Base-by-base conservation (phyloP, 108 stramenopile genomes). In the Cylindrotheca closterium region DNA sequence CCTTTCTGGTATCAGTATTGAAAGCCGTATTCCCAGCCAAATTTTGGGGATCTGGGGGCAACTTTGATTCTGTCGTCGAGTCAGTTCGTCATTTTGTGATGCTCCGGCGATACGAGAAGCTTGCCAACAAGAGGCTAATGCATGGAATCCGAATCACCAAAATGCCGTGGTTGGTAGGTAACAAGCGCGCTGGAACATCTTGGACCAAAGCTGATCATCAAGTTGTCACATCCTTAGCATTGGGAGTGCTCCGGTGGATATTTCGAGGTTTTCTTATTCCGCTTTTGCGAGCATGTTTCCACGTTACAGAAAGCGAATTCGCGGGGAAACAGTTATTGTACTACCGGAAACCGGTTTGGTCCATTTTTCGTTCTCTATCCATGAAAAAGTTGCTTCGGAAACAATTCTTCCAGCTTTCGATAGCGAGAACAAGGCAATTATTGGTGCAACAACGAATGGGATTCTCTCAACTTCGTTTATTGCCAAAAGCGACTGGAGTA, bases 341-440 rank as follows among this genome's bases (percentile, higher is more conserved):
- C 70, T 95, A 92, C 52, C 74, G 94, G 31, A 85, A 83, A 56
- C 88, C 90, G n/a, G 83, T 92, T 15, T 95, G 94, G 94, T 69
- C 75, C 8, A 46, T 65, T 8, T 83, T 92, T 68, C 77, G 86
- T 22, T 50, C 72, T 0, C 50, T 87, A 19, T 80, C 90, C 8
- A 72, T 94, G 72, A 55, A 72, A 32, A 70, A 68, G 45, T 64
- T 94, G 21, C 47, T 66, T 2, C 51, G 60, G 34, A 59, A 58
- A 25, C 86, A 89, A 37, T 89, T 83, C 48, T 50, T 54, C 19
- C 77, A 80, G 51, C 56, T 88, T 30, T 61, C 55, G 3, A 24
- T 19, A 3, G 42, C 23, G 0, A 77, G 78, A 34, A 79, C 77
- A 4, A 30, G n/a, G 4, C 53, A 56, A 33, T 47, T 72, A 2